Percentiles rank a stretch among this genome's conserved stretches.
phyloP scores from a whole-genome alignment of 2,329 filamentous ascomycete species.

The Botrytis hyacinthi region DNA sequence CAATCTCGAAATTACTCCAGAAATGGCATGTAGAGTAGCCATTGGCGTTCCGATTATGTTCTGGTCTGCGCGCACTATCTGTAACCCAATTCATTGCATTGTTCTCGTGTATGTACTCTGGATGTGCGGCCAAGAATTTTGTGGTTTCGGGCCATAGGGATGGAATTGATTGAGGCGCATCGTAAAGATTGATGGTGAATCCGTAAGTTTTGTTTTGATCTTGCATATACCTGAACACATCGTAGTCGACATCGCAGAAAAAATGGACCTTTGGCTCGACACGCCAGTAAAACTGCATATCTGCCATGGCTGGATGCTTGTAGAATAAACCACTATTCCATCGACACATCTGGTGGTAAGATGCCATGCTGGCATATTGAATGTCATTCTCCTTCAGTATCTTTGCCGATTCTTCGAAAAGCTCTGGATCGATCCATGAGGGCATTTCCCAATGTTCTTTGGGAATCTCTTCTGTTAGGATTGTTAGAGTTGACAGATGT shows the following conservation, averaged over 20 bases:
- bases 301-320: conserved; percentile 81
- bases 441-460: conserved; percentile 92
- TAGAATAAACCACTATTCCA: conserved; percentile 99
- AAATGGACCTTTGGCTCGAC: conserved; percentile 98
- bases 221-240: conserved; percentile 96
- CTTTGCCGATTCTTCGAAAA: conserved; percentile 81
- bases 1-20: conserved; percentile 99
- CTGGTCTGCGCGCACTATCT: conserved; percentile 72
- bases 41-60: conserved; percentile 76
- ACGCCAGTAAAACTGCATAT: conserved; percentile 94
- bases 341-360: conserved; percentile 98
- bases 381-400: conserved; percentile 81
- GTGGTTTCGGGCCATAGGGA: conserved; percentile 93
- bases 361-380: conserved; percentile 84
- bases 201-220: conserved; percentile 99
- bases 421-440: conserved; percentile 84
- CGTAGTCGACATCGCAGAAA: conserved; percentile 98
- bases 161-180: conserved; percentile 81
- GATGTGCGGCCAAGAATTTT: conserved; percentile 84
- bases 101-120: conserved; percentile 75
- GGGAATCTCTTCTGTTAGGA: conserved; percentile 74
- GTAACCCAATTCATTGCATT: conserved; percentile 87
- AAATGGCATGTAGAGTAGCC: conserved; percentile 99
- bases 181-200: conserved; percentile 97
- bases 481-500: conserved; percentile 26